Conservation (phyloP, 2,329 filamentous ascomycete species). For the Ilyonectria destructans region DNA sequence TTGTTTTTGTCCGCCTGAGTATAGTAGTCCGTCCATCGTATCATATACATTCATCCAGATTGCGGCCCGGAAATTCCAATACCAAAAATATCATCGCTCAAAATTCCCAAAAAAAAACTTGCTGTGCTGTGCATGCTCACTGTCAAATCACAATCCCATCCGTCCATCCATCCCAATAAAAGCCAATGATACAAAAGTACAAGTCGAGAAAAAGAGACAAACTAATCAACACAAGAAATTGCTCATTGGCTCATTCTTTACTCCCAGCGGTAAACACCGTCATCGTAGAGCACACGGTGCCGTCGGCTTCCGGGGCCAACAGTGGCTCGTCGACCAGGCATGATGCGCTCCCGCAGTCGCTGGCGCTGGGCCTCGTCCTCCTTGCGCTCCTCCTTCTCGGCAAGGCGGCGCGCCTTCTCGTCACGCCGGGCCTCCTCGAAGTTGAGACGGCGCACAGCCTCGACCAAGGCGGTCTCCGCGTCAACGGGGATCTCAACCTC, state of each 20-base stretch:
- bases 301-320: conserved; percentile 57
- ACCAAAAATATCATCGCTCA: conserved; percentile 20
- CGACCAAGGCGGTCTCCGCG: conserved; percentile 54
- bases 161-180: conserved; percentile 31
- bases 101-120: conserved; percentile 8
- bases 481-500: conserved; percentile 44
- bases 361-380: conserved; percentile 59
- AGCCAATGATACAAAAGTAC: conserved; percentile 41
- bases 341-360: conserved; percentile 60
- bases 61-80: not conserved
- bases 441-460: conserved; percentile 53
- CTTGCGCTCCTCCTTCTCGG: conserved; percentile 49
- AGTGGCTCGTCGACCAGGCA: conserved; percentile 56
- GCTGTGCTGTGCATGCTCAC: conserved; percentile 24
- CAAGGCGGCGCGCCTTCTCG: conserved; percentile 49
- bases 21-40: conserved; percentile 21
- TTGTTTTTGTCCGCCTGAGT: conserved; percentile 13
- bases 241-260: conserved; percentile 46
- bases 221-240: conserved; percentile 26
- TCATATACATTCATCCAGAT: conserved; percentile 23
- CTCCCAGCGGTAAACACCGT: conserved; percentile 60
- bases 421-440: conserved; percentile 54
- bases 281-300: conserved; percentile 56
- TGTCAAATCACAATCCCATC: conserved; percentile 21
- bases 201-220: conserved; percentile 34